A percentile compares a stretch with the other conserved stretches of the same genome.
Evolutionary conservation across 2,329 filamentous ascomycete species (phyloP).

Genomic region (Ophiostoma piceae): DNA sequence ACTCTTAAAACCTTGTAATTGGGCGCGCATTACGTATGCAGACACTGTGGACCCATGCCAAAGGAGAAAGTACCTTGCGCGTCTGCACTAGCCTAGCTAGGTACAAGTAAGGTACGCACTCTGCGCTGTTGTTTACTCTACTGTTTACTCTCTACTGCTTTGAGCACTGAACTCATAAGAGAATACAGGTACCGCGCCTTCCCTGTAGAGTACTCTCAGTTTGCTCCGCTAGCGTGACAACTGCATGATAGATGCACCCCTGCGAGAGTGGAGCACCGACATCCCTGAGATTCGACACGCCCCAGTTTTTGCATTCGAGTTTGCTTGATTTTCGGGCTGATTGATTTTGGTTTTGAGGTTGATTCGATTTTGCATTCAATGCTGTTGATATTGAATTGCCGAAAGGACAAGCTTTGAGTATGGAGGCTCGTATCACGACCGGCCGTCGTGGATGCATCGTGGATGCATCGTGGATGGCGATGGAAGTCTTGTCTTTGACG

Average conservation of each 20-base stretch:
- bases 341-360: background rate
- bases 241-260: background rate
- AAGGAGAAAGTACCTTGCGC: background rate
- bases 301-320: background rate
- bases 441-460: no score
- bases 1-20: background rate
- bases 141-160: no score
- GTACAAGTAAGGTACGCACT: background rate
- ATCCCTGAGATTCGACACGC: background rate
- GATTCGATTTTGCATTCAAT: background rate
- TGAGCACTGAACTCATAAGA: no score
- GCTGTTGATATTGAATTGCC: background rate
- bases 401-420: no score
- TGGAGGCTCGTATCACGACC: no score
- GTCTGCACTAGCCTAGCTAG: background rate
- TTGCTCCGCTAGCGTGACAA: conserved; percentile 2
- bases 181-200: background rate
- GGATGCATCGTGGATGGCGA: no score
- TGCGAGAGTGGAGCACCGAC: background rate
- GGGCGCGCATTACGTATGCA: conserved; percentile 1
- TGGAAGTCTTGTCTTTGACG: no score
- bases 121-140: no score
- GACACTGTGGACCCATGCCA: background rate
- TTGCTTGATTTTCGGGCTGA: background rate
- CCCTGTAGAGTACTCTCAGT: background rate